These are phyloP conservation scores for Stereum hirsutum DNA, from an alignment of 1,284 basidiomycete genomes.

Conservation along the genomic window DNA sequence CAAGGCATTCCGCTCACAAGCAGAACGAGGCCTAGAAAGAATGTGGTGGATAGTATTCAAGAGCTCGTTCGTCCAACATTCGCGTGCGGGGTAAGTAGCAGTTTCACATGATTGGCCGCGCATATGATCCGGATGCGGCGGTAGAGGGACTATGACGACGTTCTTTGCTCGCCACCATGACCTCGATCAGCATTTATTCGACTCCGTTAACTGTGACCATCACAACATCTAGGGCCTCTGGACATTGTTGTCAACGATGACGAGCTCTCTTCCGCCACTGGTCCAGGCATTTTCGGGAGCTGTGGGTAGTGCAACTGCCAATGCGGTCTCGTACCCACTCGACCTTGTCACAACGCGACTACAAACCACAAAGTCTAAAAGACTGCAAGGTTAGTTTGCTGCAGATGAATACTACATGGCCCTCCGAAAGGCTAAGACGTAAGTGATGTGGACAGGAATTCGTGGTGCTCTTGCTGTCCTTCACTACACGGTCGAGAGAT, in stretches of 20 bases:
- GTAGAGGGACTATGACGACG: too few species aligned
- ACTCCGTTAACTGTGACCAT: neutral
- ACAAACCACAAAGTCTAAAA: slow-evolving; percentile 17
- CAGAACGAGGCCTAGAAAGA: too few species aligned
- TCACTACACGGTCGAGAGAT: slow-evolving; percentile 24
- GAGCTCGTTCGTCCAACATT: too few species aligned
- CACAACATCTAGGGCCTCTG: neutral
- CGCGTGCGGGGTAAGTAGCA: too few species aligned
- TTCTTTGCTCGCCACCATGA: too few species aligned
- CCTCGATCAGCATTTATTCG: too few species aligned
- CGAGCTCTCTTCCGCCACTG: slow-evolving; percentile 45
- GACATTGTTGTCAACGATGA: slow-evolving; percentile 25
- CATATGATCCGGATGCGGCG: too few species aligned
- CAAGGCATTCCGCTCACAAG: too few species aligned
- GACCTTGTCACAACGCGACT: slow-evolving; percentile 41
- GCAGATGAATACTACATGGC: slow-evolving; percentile 11
- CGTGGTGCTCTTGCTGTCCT: slow-evolving; percentile 26
- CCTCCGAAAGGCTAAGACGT: neutral
- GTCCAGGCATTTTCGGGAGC: slow-evolving; percentile 48
- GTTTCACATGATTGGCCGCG: too few species aligned
- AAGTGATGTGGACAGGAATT: slow-evolving; percentile 23
- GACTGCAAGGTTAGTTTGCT: slow-evolving; percentile 11
- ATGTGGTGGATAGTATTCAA: too few species aligned
- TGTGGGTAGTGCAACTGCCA: slow-evolving; percentile 42
- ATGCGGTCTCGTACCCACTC: slow-evolving; percentile 42